A percentile compares a stretch with the other conserved stretches of the same genome.
These are phyloP conservation scores for Aspergillus puulaauensis DNA, from an alignment of 2,329 filamentous ascomycete genomes.

Conservation along the genomic window DNA sequence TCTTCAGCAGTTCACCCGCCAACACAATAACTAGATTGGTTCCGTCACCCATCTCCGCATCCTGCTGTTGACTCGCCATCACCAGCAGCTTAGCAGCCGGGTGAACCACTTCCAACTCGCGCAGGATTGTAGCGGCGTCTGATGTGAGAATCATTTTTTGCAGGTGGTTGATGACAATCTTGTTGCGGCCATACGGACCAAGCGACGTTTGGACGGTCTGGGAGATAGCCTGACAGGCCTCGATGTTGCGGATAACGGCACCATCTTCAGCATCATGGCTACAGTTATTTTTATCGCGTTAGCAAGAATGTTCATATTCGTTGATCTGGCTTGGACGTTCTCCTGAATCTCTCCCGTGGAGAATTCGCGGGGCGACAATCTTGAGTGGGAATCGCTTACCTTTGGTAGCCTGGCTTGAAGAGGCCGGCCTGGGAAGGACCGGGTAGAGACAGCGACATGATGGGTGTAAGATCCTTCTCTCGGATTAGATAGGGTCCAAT, in stretches of 20 bases:
- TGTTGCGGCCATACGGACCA: constrained; percentile 96
- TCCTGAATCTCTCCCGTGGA: not conserved
- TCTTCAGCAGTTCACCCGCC: constrained; percentile 91
- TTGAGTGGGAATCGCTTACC: constrained; percentile 57
- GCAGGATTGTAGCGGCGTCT: constrained; percentile 93
- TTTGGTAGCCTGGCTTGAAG: constrained; percentile 96
- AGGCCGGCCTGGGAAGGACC: constrained; percentile 88
- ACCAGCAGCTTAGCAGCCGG: constrained; percentile 95
- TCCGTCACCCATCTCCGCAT: constrained; percentile 97
- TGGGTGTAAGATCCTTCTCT: constrained; percentile 28
- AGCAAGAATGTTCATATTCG: constrained; percentile 1
- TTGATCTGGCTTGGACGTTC: not conserved
- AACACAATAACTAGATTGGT: constrained; percentile 97
- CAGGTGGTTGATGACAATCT: constrained; percentile 99
- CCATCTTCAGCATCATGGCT: constrained; percentile 99
- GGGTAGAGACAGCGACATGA: constrained; percentile 95
- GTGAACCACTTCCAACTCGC: constrained; percentile 97
- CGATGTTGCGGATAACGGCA: constrained; percentile 96
- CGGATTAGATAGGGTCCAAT: constrained; percentile 9
- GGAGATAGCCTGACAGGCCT: constrained; percentile 93
- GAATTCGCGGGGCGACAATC: constrained; percentile 11
- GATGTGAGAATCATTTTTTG: constrained; percentile 99
- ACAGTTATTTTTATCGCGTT: constrained; percentile 13
- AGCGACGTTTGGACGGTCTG: constrained; percentile 96
- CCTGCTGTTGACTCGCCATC: constrained; percentile 98